phyloP scores from a whole-genome alignment of 208 protist species.

The Jaenimonas drosophilae region DNA sequence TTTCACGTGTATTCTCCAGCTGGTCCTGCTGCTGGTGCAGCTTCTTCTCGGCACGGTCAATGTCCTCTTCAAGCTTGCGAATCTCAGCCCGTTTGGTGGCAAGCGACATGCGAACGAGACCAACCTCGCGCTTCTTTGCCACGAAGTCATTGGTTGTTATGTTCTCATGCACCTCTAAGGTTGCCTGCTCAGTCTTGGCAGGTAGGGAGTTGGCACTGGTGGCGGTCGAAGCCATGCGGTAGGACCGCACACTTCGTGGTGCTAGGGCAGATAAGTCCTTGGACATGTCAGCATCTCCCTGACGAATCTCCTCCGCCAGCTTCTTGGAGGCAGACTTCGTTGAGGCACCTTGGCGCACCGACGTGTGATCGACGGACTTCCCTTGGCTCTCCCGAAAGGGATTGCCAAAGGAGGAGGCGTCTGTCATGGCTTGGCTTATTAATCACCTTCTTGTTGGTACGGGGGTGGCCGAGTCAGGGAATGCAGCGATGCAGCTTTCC shows the following conservation, averaged over 20 bases:
- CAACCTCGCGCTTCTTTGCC: constrained; percentile 92
- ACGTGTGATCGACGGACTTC: not conserved
- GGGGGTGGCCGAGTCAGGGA: too few relatives aligned
- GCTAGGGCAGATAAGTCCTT: constrained; percentile 28
- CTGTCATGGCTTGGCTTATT: not conserved
- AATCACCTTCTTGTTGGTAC: not conserved
- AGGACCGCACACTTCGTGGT: constrained; percentile 6
- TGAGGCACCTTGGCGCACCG: not conserved
- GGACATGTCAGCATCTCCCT: constrained; percentile 56
- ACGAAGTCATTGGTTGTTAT: constrained; percentile 90
- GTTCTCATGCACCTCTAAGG: constrained; percentile 49
- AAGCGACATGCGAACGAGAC: constrained; percentile 92
- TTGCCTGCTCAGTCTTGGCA: not conserved
- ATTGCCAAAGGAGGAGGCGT: constrained; percentile 4
- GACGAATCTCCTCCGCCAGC: constrained; percentile 46
- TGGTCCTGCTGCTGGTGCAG: constrained; percentile 90
- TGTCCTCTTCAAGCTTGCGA: constrained; percentile 89
- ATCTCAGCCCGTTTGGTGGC: constrained; percentile 92
- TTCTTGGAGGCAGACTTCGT: constrained; percentile 18
- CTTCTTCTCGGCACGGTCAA: constrained; percentile 84
- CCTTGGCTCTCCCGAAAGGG: not conserved
- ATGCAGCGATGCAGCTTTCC: too few relatives aligned
- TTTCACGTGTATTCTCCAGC: constrained; percentile 85
- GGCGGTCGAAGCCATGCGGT: too few relatives aligned
- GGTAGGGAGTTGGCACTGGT: too few relatives aligned